phyloP scores from a whole-genome alignment of 352 stramenopile species.

The Blastocystis hominis region DNA sequence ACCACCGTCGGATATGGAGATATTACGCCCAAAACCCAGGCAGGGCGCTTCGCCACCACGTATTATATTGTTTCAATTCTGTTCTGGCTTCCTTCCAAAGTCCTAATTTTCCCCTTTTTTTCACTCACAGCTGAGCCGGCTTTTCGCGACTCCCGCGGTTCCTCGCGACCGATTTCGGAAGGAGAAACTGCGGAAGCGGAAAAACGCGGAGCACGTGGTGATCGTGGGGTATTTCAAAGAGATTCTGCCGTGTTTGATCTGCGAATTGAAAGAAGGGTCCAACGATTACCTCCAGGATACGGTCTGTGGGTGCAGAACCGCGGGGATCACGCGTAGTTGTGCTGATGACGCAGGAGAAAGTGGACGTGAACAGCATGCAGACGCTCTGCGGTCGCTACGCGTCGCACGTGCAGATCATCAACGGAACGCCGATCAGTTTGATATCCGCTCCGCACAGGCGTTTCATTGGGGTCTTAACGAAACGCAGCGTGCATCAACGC shows the following conservation, averaged over 20 bases:
- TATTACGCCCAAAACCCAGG: slow-evolving; percentile 3
- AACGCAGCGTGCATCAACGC: neutral
- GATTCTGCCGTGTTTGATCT: neutral
- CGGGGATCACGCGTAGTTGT: neutral
- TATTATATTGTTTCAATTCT: slow-evolving; percentile 41
- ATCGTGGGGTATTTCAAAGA: slow-evolving; percentile 28
- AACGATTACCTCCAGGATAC: slow-evolving; percentile 13
- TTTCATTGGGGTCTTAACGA: neutral
- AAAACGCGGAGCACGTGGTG: slow-evolving; percentile 10
- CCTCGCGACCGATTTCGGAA: neutral
- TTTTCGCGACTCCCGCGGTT: neutral
- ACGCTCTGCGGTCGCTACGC: slow-evolving; percentile 8
- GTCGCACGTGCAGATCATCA: slow-evolving; percentile 32
- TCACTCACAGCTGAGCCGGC: neutral
- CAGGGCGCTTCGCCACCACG: slow-evolving; percentile 18
- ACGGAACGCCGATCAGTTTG: neutral
- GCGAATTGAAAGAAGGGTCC: slow-evolving; percentile 27
- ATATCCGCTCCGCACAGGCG: neutral
- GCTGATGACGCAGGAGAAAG: neutral
- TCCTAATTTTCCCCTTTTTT: neutral
- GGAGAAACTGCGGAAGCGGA: neutral
- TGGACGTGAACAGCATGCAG: neutral
- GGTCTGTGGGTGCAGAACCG: neutral
- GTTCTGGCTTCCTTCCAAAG: slow-evolving; percentile 38
- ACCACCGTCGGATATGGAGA: slow-evolving; percentile 57